Evolutionary conservation across 441 rosid genomes (phyloP).

Genomic region (Biscutella laevigata): DNA sequence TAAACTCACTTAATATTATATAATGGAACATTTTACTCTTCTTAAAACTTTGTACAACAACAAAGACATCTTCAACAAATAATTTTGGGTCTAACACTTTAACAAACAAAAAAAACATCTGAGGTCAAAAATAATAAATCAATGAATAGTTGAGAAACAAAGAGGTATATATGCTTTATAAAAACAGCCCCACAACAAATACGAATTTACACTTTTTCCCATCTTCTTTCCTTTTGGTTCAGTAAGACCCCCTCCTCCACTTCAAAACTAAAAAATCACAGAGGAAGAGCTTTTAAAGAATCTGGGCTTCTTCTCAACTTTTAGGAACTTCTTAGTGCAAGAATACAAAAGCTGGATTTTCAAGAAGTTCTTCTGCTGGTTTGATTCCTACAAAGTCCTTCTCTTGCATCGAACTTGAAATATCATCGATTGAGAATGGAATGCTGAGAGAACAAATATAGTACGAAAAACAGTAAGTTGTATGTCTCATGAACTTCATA

Average conservation of each 20-base stretch:
- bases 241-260: conserved; percentile 15
- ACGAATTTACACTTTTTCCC: conserved; percentile 24
- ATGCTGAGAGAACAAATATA: conserved; percentile 39
- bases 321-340: conserved; percentile 32
- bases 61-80: conserved; percentile 4
- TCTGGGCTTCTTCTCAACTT: conserved; percentile 22
- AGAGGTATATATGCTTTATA: background rate
- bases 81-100: conserved; percentile 1
- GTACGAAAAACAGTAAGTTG: background rate
- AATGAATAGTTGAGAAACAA: conserved; percentile 21
- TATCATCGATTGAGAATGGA: conserved; percentile 67
- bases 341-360: conserved; percentile 67
- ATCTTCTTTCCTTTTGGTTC: conserved; percentile 19
- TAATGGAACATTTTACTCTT: background rate
- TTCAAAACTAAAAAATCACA: conserved; percentile 3
- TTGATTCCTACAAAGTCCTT: conserved; percentile 56
- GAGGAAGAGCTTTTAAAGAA: conserved; percentile 17
- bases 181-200: conserved; percentile 19
- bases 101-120: background rate
- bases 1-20: background rate
- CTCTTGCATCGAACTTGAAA: no score
- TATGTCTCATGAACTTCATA: no score
- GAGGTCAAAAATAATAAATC: conserved; percentile 28
- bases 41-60: conserved; percentile 23
- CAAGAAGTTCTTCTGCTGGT: conserved; percentile 55